phyloP scores from a whole-genome alignment of 1,284 basidiomycete species.

The Papiliotrema nemorosa region DNA sequence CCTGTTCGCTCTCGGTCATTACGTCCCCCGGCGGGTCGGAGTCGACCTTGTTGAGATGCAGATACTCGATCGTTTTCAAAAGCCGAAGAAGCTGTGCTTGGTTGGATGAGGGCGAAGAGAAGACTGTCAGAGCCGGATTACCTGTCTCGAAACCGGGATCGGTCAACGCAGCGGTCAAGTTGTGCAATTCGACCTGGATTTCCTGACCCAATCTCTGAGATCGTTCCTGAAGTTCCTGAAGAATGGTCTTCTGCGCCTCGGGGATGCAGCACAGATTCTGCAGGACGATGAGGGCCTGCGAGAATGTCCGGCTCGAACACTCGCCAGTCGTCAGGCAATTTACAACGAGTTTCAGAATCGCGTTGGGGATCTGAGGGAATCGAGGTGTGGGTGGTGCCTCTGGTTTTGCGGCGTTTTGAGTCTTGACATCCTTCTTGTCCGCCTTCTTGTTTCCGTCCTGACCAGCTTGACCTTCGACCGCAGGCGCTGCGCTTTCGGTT shows the following conservation, averaged over 20 bases:
- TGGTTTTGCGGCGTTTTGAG: background rate
- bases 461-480: conserved; percentile 1
- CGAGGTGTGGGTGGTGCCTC: conserved; percentile 6
- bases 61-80: conserved; percentile 92
- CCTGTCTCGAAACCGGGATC: conserved; percentile 58
- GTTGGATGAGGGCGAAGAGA: conserved; percentile 84
- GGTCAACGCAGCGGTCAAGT: conserved; percentile 64
- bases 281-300: conserved; percentile 81
- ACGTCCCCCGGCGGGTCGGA: conserved; percentile 23
- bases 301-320: conserved; percentile 90
- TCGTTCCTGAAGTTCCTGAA: conserved; percentile 75
- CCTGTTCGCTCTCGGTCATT: conserved; percentile 60
- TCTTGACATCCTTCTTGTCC: background rate
- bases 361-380: conserved; percentile 75
- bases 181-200: conserved; percentile 70
- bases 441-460: background rate
- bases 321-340: conserved; percentile 92
- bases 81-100: conserved; percentile 90
- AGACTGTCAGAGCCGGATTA: conserved; percentile 61
- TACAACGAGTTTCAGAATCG: conserved; percentile 79
- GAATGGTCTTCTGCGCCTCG: conserved; percentile 78
- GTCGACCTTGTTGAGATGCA: conserved; percentile 64
- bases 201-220: conserved; percentile 79
- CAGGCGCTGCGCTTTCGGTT: conserved; percentile 1
- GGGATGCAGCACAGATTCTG: conserved; percentile 83